A percentile compares a stretch with the other conserved stretches of the same genome.
phyloP scores from a whole-genome alignment of 352 stramenopile species.

The Elongisporangium senticosum region DNA sequence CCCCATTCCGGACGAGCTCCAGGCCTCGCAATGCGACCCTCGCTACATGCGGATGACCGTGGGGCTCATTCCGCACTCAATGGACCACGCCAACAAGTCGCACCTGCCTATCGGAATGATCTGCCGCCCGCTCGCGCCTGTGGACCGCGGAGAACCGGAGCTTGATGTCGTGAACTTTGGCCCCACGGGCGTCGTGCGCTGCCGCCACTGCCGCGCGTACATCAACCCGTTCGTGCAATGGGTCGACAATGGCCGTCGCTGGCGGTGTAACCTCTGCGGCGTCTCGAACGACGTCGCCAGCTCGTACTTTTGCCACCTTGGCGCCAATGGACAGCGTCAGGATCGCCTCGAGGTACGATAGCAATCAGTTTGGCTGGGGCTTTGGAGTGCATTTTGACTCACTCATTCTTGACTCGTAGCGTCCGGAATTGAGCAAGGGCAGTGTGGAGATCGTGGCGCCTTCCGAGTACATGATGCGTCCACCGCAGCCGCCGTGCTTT shows the following conservation, averaged over 20 bases:
- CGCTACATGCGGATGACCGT: slow-evolving; percentile 84
- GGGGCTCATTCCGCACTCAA: slow-evolving; percentile 66
- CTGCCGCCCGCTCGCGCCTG: slow-evolving; percentile 73
- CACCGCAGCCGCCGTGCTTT: slow-evolving; percentile 81
- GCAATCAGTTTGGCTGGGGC: slow-evolving; percentile 79
- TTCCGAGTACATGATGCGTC: slow-evolving; percentile 88
- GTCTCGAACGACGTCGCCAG: slow-evolving; percentile 89
- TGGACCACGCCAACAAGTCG: slow-evolving; percentile 79
- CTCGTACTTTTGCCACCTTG: slow-evolving; percentile 98
- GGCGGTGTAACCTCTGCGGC: slow-evolving; percentile 87
- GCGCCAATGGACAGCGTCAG: slow-evolving; percentile 90
- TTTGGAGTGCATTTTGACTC: neutral
- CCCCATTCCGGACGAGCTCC: slow-evolving; percentile 59
- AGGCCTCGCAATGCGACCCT: slow-evolving; percentile 65
- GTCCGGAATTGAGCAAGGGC: slow-evolving; percentile 66
- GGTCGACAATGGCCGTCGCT: slow-evolving; percentile 85
- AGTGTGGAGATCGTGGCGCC: slow-evolving; percentile 84
- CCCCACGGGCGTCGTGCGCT: slow-evolving; percentile 74
- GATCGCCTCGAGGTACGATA: slow-evolving; percentile 90
- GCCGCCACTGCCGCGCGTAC: slow-evolving; percentile 86
- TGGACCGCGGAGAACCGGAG: slow-evolving; percentile 55
- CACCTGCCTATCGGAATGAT: slow-evolving; percentile 83
- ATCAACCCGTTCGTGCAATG: slow-evolving; percentile 88
- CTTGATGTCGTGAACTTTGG: slow-evolving; percentile 88
- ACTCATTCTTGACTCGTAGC: slow-evolving; percentile 14